Evolutionary conservation across 2,329 filamentous ascomycete species (phyloP), one percentile per base, ranked within the genome.

Genomic region (Phaeosphaeriaceae sp.): DNA sequence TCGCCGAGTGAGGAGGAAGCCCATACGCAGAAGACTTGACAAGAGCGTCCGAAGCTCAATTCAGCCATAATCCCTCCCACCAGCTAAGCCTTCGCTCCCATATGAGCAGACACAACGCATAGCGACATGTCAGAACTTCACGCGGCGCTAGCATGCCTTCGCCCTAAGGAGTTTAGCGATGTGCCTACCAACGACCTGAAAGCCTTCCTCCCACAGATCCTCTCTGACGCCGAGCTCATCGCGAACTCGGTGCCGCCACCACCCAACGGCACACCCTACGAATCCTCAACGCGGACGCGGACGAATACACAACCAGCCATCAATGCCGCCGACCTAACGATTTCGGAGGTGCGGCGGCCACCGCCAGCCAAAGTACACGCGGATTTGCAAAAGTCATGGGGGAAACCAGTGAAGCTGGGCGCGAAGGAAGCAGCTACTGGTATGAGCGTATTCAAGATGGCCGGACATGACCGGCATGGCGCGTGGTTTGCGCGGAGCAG

Each of bases 401-500:
- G 87, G 45, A 97, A 96, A 76, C 90, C 92, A 44, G 80, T 93
- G 70, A 94, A 92, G 77, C 78, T 92, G 54, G 87, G 84, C 44
- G 78, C 85, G 2, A 88, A 84, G 65, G 89, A 93, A 20, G 95
- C 96, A 70, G 91, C 92, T 0, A 81, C 92, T 9, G 88, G 85
- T 0, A 88, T 97, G 61, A 84, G 83, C 54, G 88, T 97, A 22
- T 97, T 91, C 80, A 96, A 96, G 76, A 84, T 95, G 58, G 80
- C 84, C 0, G 87, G 89, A 2, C 89, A 91, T 68, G 94, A 98
- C 76, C 88, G 92, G 40, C 89, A 89, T 63, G 94, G 93, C 1
- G 84, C 91, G 7, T 98, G 94, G 94, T 98, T 97, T 77, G 92
- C 92, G 22, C 83, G 94, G 54, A 83, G 90, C 49, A 96, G 92